A percentile compares a stretch with the other conserved stretches of the same genome.
Evolutionary conservation across 495 filamentous ascomycete species (phyloP).

Genomic region (Wilcoxina mikolae): DNA sequence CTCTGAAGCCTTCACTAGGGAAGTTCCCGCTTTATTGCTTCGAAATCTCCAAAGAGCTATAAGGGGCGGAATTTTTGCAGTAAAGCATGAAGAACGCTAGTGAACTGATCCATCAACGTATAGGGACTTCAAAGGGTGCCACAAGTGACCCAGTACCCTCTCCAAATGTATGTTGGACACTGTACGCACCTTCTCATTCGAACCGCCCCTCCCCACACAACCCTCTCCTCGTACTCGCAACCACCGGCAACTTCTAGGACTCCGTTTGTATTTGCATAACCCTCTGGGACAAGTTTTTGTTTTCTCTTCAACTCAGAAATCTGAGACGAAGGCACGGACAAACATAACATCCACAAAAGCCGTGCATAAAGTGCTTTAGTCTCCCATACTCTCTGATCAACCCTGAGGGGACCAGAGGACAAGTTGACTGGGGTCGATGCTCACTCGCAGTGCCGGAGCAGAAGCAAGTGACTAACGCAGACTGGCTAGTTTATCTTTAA

Average conservation of each 20-base stretch:
- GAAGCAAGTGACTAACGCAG: slow-evolving; percentile 23
- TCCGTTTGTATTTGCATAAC: slow-evolving; percentile 29
- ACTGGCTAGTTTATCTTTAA: slow-evolving; percentile 12
- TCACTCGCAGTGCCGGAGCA: slow-evolving; percentile 9
- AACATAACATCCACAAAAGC: slow-evolving; percentile 28
- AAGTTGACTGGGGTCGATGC: slow-evolving; percentile 11
- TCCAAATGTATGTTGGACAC: neutral
- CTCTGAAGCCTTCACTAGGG: slow-evolving; percentile 22
- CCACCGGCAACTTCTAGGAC: slow-evolving; percentile 9
- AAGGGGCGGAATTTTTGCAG: neutral
- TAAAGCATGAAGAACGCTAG: neutral
- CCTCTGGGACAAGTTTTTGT: slow-evolving; percentile 26
- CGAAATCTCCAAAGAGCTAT: neutral
- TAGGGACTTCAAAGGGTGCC: neutral
- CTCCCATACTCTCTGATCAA: slow-evolving; percentile 11
- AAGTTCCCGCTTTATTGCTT: neutral
- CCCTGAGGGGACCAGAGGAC: neutral
- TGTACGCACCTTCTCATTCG: slow-evolving; percentile 3
- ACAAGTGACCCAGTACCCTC: neutral
- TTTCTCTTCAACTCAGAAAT: slow-evolving; percentile 17
- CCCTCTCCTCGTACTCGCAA: neutral
- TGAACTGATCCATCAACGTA: neutral
- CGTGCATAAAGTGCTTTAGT: slow-evolving; percentile 13
- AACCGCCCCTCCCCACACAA: neutral
- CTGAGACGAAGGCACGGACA: slow-evolving; percentile 26